These are phyloP conservation scores for Coemansia javaensis DNA, from an alignment of 192 early-diverging fungal genomes.

Conservation along the genomic window DNA sequence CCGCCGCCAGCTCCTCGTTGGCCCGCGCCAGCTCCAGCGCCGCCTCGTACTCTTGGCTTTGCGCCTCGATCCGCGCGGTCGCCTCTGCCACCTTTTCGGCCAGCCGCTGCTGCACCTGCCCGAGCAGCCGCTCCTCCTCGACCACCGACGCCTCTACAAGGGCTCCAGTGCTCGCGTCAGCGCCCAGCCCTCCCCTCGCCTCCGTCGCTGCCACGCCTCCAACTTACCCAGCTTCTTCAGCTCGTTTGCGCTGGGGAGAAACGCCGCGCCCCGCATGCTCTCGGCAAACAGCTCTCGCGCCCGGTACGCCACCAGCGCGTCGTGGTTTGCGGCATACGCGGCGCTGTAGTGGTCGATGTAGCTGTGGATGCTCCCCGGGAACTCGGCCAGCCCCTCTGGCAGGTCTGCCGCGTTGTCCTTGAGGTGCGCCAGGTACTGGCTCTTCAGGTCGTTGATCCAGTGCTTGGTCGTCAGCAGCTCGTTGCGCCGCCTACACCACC, in stretches of 20 bases:
- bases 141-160: slow-evolving; percentile 39
- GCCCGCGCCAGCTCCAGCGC: slow-evolving; percentile 9
- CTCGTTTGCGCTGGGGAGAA: slow-evolving; percentile 37
- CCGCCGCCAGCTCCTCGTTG: slow-evolving; percentile 26
- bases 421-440: slow-evolving; percentile 33
- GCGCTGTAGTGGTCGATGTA: slow-evolving; percentile 35
- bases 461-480: slow-evolving; percentile 37
- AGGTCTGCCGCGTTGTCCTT: slow-evolving; percentile 23
- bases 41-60: slow-evolving; percentile 27
- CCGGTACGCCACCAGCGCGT: slow-evolving; percentile 29
- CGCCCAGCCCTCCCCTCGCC: no score
- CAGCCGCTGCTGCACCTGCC: slow-evolving; percentile 38
- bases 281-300: slow-evolving; percentile 41
- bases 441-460: slow-evolving; percentile 44
- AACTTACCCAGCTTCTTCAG: slow-evolving; percentile 38
- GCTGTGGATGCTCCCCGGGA: slow-evolving; percentile 32
- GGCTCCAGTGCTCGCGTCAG: no score
- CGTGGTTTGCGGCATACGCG: slow-evolving; percentile 31
- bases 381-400: slow-evolving; percentile 31
- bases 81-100: slow-evolving; percentile 29
- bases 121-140: slow-evolving; percentile 43
- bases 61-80: slow-evolving; percentile 27
- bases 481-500: slow-evolving; percentile 39
- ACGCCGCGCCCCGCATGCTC: slow-evolving; percentile 32
- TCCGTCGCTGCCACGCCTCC: no score